phyloP scores from a whole-genome alignment of 495 filamentous ascomycete species.

The Annulohypoxylon nitens region DNA sequence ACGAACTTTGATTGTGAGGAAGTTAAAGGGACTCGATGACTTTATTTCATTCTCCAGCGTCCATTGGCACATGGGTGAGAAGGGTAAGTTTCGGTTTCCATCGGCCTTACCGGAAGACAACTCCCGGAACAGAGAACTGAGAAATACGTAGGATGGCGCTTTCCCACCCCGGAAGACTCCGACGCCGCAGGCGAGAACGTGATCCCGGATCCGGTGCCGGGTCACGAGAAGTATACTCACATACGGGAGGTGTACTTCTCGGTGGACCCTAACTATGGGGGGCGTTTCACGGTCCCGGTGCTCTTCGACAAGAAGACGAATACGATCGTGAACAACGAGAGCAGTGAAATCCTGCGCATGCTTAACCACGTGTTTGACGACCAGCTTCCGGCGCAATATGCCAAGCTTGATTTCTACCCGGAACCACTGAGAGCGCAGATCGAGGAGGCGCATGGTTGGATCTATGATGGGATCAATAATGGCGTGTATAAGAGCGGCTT shows the following conservation, averaged over 20 bases:
- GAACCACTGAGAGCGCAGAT: constrained; percentile 70
- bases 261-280: constrained; percentile 73
- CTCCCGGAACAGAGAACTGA: constrained; percentile 11
- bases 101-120: neutral
- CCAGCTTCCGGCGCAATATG: constrained; percentile 69
- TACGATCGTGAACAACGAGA: constrained; percentile 86
- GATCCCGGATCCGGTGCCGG: constrained; percentile 71
- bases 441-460: constrained; percentile 84
- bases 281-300: constrained; percentile 81
- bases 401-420: constrained; percentile 73
- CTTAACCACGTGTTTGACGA: constrained; percentile 78
- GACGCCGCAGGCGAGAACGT: constrained; percentile 66
- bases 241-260: constrained; percentile 79
- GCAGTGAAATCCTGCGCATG: constrained; percentile 82
- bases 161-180: constrained; percentile 71
- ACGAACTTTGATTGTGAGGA: constrained; percentile 77
- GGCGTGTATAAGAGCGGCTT: constrained; percentile 65
- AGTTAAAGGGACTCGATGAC: constrained; percentile 83
- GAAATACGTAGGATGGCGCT: constrained; percentile 77
- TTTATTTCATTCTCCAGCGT: constrained; percentile 77
- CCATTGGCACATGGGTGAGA: constrained; percentile 73
- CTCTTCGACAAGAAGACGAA: constrained; percentile 80
- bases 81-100: constrained; percentile 49
- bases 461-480: constrained; percentile 69
- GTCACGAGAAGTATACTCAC: constrained; percentile 66